phyloP scores from a whole-genome alignment of 1,284 basidiomycete species.

The Wolfiporia cocos region DNA sequence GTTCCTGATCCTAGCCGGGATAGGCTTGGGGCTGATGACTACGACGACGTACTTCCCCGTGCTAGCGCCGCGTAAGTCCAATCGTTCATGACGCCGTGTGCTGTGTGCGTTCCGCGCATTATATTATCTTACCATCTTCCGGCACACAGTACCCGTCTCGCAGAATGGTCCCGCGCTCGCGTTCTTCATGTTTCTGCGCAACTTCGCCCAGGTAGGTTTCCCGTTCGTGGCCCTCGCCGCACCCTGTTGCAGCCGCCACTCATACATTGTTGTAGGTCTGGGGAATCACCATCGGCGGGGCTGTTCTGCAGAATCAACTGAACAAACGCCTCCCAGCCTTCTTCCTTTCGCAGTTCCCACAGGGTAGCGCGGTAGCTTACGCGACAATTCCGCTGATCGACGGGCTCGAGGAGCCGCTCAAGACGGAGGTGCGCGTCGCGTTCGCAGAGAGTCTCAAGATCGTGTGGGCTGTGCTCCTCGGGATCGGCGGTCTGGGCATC shows the following conservation, averaged over 20 bases:
- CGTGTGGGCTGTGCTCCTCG: slow-evolving; percentile 26
- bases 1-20: slow-evolving; percentile 27
- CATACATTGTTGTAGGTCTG: slow-evolving; percentile 18
- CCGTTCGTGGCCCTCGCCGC: slow-evolving; percentile 1
- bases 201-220: slow-evolving; percentile 26
- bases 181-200: slow-evolving; percentile 29
- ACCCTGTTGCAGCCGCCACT: neutral
- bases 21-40: slow-evolving; percentile 18
- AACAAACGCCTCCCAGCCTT: slow-evolving; percentile 15
- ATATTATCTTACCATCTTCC: too few relatives aligned
- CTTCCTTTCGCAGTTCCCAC: slow-evolving; percentile 18
- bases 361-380: slow-evolving; percentile 22
- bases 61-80: slow-evolving; percentile 21
- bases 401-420: slow-evolving; percentile 18
- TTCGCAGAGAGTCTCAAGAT: slow-evolving; percentile 22
- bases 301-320: slow-evolving; percentile 28
- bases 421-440: slow-evolving; percentile 20
- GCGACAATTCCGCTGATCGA: slow-evolving; percentile 23
- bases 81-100: neutral
- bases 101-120: neutral
- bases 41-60: slow-evolving; percentile 23
- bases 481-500: slow-evolving; percentile 21
- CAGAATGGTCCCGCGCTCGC: slow-evolving; percentile 29
- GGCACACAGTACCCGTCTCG: slow-evolving; percentile 21
- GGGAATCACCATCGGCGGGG: slow-evolving; percentile 26